Evolutionary conservation across 1,284 basidiomycete species (phyloP).

Genomic region (Cystobasidiaceae sp.): DNA sequence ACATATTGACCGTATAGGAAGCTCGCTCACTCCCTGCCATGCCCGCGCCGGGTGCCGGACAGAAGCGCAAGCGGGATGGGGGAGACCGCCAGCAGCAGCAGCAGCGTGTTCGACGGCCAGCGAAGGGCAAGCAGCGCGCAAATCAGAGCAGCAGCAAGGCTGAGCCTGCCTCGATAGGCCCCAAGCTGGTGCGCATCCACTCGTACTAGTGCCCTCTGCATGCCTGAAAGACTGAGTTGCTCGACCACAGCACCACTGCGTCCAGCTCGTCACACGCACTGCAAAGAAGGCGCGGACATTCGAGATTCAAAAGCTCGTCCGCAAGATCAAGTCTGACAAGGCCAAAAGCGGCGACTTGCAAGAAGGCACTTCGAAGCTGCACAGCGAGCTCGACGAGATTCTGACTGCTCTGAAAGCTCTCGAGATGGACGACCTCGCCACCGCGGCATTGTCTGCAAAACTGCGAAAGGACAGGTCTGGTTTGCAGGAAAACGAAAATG

Average conservation of each 20-base stretch:
- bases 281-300: slow-evolving; percentile 76
- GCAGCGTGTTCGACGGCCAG: background rate
- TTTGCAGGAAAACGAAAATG: slow-evolving; percentile 14
- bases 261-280: slow-evolving; percentile 62
- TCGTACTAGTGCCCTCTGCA: background rate
- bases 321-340: slow-evolving; percentile 63
- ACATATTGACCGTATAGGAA: too few relatives aligned
- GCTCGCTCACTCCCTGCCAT: too few relatives aligned
- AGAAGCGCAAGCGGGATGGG: slow-evolving; percentile 9
- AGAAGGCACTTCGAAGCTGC: slow-evolving; percentile 57
- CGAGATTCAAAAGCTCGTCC: slow-evolving; percentile 75
- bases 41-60: background rate
- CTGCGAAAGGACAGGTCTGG: slow-evolving; percentile 41
- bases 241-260: slow-evolving; percentile 58
- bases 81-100: background rate
- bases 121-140: slow-evolving; percentile 21
- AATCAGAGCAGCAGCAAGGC: background rate
- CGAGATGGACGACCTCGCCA: slow-evolving; percentile 35
- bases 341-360: slow-evolving; percentile 49
- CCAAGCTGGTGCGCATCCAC: slow-evolving; percentile 12
- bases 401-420: slow-evolving; percentile 18
- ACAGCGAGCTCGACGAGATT: slow-evolving; percentile 54
- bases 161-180: background rate
- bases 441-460: slow-evolving; percentile 38
- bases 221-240: background rate